Percentiles rank a stretch among this genome's conserved stretches.
Evolutionary conservation across 176 grass and related monocot genomes (phyloP).

Genomic region (Leersia perrieri): DNA sequence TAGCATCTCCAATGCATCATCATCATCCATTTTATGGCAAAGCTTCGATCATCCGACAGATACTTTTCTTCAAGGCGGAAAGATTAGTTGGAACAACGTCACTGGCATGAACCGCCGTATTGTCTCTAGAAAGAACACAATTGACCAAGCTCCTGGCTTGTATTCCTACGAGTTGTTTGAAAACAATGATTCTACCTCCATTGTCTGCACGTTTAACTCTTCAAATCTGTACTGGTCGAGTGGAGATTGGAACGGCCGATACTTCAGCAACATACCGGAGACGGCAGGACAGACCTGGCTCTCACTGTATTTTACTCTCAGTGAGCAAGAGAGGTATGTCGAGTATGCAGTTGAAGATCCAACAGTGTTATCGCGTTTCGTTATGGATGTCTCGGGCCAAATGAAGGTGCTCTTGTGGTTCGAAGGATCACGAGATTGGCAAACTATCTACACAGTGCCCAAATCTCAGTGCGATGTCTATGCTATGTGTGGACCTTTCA

Average conservation of each 20-base stretch:
- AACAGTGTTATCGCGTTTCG: too few species aligned
- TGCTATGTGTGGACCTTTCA: slow-evolving; percentile 51
- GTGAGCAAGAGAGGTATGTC: too few species aligned
- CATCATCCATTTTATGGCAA: slow-evolving; percentile 42
- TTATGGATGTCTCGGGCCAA: too few species aligned
- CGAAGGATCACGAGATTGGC: slow-evolving; percentile 31
- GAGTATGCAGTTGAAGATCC: too few species aligned
- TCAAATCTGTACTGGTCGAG: slow-evolving; percentile 18
- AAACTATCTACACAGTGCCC: slow-evolving; percentile 5
- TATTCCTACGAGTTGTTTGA: slow-evolving; percentile 17
- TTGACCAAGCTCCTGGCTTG: slow-evolving; percentile 28
- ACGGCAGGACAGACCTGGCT: neutral
- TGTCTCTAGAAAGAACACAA: slow-evolving; percentile 32
- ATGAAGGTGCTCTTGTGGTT: slow-evolving; percentile 1
- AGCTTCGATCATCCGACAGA: slow-evolving; percentile 55
- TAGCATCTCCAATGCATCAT: neutral
- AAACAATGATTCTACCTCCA: neutral
- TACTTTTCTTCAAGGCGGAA: slow-evolving; percentile 34
- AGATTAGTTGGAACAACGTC: slow-evolving; percentile 37
- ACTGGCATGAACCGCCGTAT: slow-evolving; percentile 35
- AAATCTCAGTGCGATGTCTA: slow-evolving; percentile 46
- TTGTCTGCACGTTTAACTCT: neutral
- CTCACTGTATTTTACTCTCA: too few species aligned
- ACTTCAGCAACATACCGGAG: slow-evolving; percentile 35
- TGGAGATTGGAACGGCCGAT: slow-evolving; percentile 48